Percentiles rank a stretch among this genome's conserved stretches.
phyloP scores from a whole-genome alignment of 176 grass and related monocot species.

The Dendrocalamus sinicus region DNA sequence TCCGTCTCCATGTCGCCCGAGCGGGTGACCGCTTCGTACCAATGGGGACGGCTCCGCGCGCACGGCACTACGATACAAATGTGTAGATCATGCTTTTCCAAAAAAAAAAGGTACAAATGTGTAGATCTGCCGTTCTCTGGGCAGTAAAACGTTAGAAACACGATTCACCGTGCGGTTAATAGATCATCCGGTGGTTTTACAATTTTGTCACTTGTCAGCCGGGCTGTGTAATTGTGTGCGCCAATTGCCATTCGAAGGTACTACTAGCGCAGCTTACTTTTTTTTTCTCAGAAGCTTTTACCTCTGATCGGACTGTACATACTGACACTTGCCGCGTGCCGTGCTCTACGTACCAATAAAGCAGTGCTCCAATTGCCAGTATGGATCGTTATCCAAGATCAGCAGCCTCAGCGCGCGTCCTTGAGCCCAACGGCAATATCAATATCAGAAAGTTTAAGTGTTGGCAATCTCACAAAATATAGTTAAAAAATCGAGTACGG shows the following conservation, averaged over 20 bases:
- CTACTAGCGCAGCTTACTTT: not conserved
- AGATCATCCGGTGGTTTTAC: not conserved
- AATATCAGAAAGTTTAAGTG: not conserved
- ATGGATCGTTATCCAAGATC: conserved; percentile 29
- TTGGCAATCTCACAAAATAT: not conserved
- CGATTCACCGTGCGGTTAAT: no score
- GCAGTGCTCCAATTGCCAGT: conserved; percentile 18
- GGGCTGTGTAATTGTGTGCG: not conserved
- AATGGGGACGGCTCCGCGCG: not conserved
- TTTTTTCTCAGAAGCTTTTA: not conserved
- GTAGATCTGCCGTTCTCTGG: not conserved
- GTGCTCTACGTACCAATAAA: not conserved
- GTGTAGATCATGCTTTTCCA: not conserved
- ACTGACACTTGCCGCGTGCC: not conserved
- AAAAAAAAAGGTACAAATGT: not conserved
- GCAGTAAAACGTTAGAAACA: not conserved
- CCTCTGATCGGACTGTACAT: conserved; percentile 3
- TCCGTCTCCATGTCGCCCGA: conserved; percentile 37
- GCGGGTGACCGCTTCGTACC: conserved; percentile 38
- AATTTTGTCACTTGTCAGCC: no score
- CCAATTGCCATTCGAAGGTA: not conserved
- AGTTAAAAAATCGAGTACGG: conserved; percentile 11
- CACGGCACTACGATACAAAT: conserved; percentile 15
- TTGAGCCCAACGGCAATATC: conserved; percentile 33
- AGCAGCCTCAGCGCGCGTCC: conserved; percentile 1